Percentiles rank a stretch among this genome's conserved stretches.
Conservation (phyloP, 192 early-diverging fungal species). For the Umbelopsis sp. region DNA sequence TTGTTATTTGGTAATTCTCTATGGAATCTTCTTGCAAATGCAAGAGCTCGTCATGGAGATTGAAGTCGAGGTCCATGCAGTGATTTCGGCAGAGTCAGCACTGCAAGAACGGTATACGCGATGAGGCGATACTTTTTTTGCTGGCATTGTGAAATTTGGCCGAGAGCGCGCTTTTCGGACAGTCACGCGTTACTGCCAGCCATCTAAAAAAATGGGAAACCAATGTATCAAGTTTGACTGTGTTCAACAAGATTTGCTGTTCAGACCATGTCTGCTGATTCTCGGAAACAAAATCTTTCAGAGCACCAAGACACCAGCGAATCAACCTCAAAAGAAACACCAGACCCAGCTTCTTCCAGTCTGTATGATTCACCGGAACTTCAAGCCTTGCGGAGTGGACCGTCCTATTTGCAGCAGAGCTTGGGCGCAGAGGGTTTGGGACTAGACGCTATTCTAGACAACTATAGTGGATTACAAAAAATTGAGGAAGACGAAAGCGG, state of each 20-base stretch:
- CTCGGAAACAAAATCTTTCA: neutral
- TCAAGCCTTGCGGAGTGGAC: neutral
- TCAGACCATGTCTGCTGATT: neutral
- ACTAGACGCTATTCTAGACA: neutral
- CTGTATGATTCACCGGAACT: neutral
- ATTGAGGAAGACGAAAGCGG: neutral
- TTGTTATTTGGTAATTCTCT: conserved; percentile 39
- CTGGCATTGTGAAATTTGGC: neutral
- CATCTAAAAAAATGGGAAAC: neutral
- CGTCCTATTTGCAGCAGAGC: neutral
- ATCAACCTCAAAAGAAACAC: too few species aligned
- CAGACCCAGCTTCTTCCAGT: neutral
- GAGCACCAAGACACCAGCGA: neutral
- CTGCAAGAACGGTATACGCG: neutral
- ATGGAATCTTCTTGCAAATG: conserved; percentile 45
- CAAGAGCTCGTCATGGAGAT: conserved; percentile 47
- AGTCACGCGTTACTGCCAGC: neutral
- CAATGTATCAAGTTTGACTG: neutral
- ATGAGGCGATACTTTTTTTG: neutral
- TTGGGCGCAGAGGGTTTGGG: neutral
- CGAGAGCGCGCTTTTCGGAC: neutral
- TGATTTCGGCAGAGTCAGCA: neutral
- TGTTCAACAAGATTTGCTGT: neutral
- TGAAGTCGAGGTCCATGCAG: conserved; percentile 29
- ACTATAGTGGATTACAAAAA: neutral